Conservation (phyloP, 129 eudicot species). For the Artemisia annua region DNA sequence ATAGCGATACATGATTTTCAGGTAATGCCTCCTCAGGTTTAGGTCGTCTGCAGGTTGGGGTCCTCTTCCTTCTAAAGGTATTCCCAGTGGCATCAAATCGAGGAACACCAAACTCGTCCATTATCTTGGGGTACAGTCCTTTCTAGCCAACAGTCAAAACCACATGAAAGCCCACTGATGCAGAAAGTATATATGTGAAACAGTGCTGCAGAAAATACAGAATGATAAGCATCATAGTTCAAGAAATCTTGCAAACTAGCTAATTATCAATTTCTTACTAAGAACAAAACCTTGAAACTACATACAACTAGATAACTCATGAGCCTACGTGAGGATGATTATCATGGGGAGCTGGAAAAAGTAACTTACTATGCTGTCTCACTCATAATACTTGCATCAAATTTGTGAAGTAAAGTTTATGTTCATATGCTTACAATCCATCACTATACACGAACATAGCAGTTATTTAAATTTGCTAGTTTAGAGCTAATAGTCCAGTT, state of each 20-base stretch:
- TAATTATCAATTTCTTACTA: not conserved
- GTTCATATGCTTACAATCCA: too few species aligned
- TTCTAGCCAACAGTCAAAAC: slow-evolving; percentile 21
- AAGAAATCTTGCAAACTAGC: slow-evolving; percentile 3
- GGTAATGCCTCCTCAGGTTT: slow-evolving; percentile 54
- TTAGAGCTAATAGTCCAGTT: too few species aligned
- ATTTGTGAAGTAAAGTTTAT: too few species aligned
- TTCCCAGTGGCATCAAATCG: slow-evolving; percentile 48
- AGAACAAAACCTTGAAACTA: not conserved
- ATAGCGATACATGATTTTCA: slow-evolving; percentile 47
- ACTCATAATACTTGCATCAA: too few species aligned
- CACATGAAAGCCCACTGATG: slow-evolving; percentile 20
- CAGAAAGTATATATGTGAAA: slow-evolving; percentile 16
- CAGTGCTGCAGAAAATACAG: slow-evolving; percentile 24
- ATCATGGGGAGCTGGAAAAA: too few species aligned
- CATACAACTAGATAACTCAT: not conserved
- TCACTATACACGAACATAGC: too few species aligned
- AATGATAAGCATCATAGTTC: slow-evolving; percentile 27
- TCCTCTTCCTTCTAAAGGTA: slow-evolving; percentile 62
- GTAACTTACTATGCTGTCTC: too few species aligned
- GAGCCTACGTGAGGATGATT: not conserved
- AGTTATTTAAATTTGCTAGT: too few species aligned
- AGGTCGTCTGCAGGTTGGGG: slow-evolving; percentile 76
- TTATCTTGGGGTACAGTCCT: slow-evolving; percentile 20
- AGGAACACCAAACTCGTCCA: slow-evolving; percentile 59